Conservation (phyloP, 2,329 filamentous ascomycete genomes). For the Harringtonia aguacate region DNA sequence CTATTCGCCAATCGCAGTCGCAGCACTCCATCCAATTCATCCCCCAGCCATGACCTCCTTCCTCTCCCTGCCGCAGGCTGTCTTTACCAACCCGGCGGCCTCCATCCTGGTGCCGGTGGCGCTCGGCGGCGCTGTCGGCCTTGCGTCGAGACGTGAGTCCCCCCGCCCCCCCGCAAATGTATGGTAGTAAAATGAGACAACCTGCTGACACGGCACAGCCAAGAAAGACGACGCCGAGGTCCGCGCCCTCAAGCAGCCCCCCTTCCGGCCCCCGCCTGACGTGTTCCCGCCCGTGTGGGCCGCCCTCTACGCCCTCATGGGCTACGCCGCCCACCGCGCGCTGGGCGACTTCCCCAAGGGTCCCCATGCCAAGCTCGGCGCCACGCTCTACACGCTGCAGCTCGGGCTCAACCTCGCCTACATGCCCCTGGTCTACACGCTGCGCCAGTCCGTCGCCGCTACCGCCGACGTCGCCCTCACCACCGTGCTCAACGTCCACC, state of each 20-base stretch:
- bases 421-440: slow-evolving; percentile 89
- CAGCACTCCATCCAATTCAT: too few relatives aligned
- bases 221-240: slow-evolving; percentile 2
- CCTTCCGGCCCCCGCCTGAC: slow-evolving; percentile 47
- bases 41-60: slow-evolving; percentile 64
- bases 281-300: slow-evolving; percentile 59
- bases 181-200: too few relatives aligned
- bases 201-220: slow-evolving; percentile 5
- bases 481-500: slow-evolving; percentile 59
- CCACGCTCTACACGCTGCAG: slow-evolving; percentile 77
- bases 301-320: slow-evolving; percentile 65
- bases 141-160: slow-evolving; percentile 50
- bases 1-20: too few relatives aligned
- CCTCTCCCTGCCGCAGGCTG: slow-evolving; percentile 58
- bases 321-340: slow-evolving; percentile 76
- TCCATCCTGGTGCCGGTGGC: slow-evolving; percentile 68
- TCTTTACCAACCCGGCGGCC: slow-evolving; percentile 62
- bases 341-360: slow-evolving; percentile 49
- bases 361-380: slow-evolving; percentile 49
- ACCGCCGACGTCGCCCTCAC: slow-evolving; percentile 66
- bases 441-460: slow-evolving; percentile 62
- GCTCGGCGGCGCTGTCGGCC: slow-evolving; percentile 65
- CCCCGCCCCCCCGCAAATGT: too few relatives aligned
- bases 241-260: slow-evolving; percentile 50
- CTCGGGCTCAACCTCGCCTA: slow-evolving; percentile 76